Evolutionary conservation across 495 filamentous ascomycete species (phyloP), one percentile per base, ranked within the genome.

Genomic region (Lichina pygmaea): DNA sequence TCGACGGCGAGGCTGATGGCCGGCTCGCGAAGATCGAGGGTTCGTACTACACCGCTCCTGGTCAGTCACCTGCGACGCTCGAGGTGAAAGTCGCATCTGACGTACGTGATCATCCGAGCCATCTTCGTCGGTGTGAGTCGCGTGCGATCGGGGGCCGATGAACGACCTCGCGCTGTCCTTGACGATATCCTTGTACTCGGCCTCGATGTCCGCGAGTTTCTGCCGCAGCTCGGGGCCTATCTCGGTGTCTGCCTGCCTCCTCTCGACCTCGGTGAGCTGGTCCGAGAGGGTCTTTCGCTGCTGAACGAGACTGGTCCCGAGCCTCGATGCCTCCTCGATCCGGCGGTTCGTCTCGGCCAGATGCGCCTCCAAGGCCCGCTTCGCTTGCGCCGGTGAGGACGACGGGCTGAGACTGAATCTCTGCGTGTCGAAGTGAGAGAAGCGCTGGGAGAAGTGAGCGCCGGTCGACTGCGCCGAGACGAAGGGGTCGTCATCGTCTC

Each of bases 151-250:
- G 11, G 89, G 83, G 16, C 53, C 67, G 46, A 95, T 62, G 57
- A 93, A 86, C 7, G 83, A 84, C 43, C 86, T 72, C 41, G 86
- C 80, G 16, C 79, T 85, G 54, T 95, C 86, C 44, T 77, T 71
- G 33, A 85, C 85, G 41, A 94, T 81, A 50, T 95, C 89, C 58
- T 89, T 89, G 58, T 91, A 95, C 50, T 94, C 91, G 57, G 72
- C 78, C 55, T 97, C 89, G 53, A 95, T 67, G 46, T 92, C 86
- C 8, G 72, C 67, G 32, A 97, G 64, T 57, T 78, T 85, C 58
- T 78, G 75, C 11, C 78, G 75, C 53, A 95, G 58, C 44, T 93
- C 86, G 2, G 81, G 77, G 7, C 75, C 77, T 46, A 95, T 77
- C 50, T 91, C 80, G n/a, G 71, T 66, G 41, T 84, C 78, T 51